These are phyloP conservation scores for Phlyctochytrium arcticum DNA, from an alignment of 192 early-diverging fungal genomes.

Conservation along the genomic window DNA sequence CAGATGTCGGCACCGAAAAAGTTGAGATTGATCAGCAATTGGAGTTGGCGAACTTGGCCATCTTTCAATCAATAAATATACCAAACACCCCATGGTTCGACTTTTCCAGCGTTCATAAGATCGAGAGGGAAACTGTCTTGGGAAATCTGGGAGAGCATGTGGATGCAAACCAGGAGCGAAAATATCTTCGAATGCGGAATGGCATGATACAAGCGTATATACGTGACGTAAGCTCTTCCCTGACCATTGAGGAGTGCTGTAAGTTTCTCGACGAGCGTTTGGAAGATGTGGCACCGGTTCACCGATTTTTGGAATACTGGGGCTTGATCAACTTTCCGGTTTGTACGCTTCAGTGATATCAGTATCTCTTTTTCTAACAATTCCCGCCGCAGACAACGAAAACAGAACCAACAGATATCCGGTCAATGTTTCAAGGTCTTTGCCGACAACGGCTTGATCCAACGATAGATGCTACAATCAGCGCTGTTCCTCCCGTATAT, in stretches of 20 bases:
- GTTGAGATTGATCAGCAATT: neutral
- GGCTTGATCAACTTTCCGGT: slow-evolving; percentile 23
- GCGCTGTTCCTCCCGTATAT: neutral
- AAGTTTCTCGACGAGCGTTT: neutral
- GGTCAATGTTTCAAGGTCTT: neutral
- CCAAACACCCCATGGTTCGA: slow-evolving; percentile 6
- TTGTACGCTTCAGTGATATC: no score
- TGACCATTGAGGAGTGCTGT: slow-evolving; percentile 14
- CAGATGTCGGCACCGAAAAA: no score
- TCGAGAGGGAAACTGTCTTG: neutral
- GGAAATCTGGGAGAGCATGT: neutral
- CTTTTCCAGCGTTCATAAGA: neutral
- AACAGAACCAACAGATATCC: neutral
- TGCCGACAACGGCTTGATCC: no score
- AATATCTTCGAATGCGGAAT: slow-evolving; percentile 15
- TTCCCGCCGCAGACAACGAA: no score
- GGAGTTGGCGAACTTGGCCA: neutral
- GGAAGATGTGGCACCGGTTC: slow-evolving; percentile 1
- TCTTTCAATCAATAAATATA: neutral
- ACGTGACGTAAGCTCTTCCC: neutral
- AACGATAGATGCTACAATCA: neutral
- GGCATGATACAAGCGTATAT: slow-evolving; percentile 8
- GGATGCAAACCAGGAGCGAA: neutral
- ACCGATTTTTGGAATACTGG: slow-evolving; percentile 14
- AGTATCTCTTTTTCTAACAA: no score